Percentiles rank a stretch among this genome's conserved stretches.
These are phyloP conservation scores for Aquilaria malaccensis DNA, from an alignment of 345 rosid genomes.

Conservation along the genomic window DNA sequence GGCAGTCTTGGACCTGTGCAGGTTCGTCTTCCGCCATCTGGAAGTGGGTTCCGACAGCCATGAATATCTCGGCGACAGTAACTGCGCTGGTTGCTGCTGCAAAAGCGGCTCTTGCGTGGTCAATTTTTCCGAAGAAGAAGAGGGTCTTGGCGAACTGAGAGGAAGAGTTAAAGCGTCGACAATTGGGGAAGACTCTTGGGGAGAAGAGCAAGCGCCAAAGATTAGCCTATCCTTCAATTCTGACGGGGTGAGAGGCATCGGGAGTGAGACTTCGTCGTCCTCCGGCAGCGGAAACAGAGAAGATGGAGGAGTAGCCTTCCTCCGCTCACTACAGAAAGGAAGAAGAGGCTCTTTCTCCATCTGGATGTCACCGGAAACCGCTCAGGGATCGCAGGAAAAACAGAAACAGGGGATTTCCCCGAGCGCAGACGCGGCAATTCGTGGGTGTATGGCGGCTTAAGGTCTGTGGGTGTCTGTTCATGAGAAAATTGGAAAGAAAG, in stretches of 20 bases:
- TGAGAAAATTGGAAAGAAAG: too few species aligned
- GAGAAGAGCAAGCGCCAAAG: slow-evolving; percentile 52
- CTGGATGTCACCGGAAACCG: slow-evolving; percentile 14
- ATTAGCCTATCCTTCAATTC: slow-evolving; percentile 62
- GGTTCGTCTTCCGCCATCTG: slow-evolving; percentile 21
- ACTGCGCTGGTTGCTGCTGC: slow-evolving; percentile 14
- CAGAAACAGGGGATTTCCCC: neutral
- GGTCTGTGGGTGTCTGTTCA: too few species aligned
- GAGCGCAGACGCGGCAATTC: too few species aligned
- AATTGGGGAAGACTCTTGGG: slow-evolving; percentile 30
- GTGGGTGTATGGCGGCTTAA: too few species aligned
- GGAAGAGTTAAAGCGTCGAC: slow-evolving; percentile 47
- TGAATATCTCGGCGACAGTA: slow-evolving; percentile 15
- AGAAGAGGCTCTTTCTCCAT: slow-evolving; percentile 64
- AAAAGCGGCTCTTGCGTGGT: slow-evolving; percentile 19
- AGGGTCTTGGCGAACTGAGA: slow-evolving; percentile 21
- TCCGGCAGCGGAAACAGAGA: slow-evolving; percentile 67
- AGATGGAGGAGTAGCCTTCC: slow-evolving; percentile 20
- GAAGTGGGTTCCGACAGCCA: slow-evolving; percentile 32
- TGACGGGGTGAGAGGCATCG: slow-evolving; percentile 58
- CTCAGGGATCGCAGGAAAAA: slow-evolving; percentile 16
- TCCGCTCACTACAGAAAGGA: slow-evolving; percentile 36
- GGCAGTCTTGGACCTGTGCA: slow-evolving; percentile 77
- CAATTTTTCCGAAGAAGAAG: slow-evolving; percentile 16
- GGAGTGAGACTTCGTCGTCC: slow-evolving; percentile 48